phyloP scores from a whole-genome alignment of 2,329 filamentous ascomycete genomes.

The Aureobasidium sp. region DNA sequence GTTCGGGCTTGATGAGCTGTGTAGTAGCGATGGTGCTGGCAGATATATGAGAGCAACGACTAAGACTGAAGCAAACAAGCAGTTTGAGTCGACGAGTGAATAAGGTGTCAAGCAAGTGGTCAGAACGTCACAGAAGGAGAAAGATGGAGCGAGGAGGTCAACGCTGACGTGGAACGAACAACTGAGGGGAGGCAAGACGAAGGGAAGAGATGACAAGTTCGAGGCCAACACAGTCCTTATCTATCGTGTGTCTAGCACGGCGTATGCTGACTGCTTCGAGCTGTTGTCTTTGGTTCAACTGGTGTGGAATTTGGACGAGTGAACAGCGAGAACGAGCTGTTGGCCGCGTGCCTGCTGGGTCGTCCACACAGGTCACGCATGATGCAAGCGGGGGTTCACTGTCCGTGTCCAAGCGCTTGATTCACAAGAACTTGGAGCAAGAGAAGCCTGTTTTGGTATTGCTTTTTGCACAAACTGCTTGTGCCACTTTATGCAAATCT shows the following conservation, averaged over 20 bases:
- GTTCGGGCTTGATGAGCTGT: not conserved
- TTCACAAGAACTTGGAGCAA: not conserved
- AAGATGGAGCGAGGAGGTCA: not conserved
- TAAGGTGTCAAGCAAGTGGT: not conserved
- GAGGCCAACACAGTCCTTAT: not conserved
- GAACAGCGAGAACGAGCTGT: not conserved
- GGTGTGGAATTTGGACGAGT: not conserved
- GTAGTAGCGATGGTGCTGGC: not conserved
- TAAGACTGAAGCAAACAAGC: not conserved
- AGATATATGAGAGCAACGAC: no score
- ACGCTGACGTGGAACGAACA: not conserved
- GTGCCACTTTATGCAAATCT: not conserved
- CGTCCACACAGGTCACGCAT: constrained; percentile 1
- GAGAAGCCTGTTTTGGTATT: not conserved
- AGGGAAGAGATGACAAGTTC: not conserved
- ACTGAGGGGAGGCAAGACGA: not conserved
- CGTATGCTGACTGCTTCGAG: not conserved
- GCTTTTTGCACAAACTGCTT: not conserved
- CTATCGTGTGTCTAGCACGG: not conserved
- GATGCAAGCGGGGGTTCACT: not conserved
- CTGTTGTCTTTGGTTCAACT: not conserved
- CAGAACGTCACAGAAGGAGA: not conserved
- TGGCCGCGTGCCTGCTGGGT: not conserved
- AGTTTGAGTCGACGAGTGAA: not conserved
- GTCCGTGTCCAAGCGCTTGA: not conserved